Percentiles rank a stretch among this genome's conserved stretches.
These are phyloP conservation scores for Chamaecyparis obtusa DNA, from an alignment of 75 land plant species.

Conservation along the genomic window DNA sequence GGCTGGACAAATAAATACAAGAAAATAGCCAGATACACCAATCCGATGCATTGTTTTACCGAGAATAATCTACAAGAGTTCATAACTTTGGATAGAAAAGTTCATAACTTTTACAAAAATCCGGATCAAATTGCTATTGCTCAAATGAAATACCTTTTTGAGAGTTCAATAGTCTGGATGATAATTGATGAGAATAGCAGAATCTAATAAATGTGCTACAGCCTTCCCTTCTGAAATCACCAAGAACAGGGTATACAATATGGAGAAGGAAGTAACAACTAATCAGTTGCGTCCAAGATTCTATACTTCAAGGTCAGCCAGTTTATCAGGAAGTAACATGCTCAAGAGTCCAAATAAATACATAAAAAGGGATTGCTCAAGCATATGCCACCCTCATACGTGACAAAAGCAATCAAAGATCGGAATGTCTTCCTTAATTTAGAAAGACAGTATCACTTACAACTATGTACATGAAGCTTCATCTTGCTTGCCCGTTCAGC, in stretches of 20 bases:
- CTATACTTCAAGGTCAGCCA: background rate
- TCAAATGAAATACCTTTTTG: background rate
- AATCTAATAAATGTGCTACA: background rate
- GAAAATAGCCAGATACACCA: background rate
- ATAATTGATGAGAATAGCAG: background rate
- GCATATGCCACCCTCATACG: background rate
- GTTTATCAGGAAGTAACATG: background rate
- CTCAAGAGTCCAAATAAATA: background rate
- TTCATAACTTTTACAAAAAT: no score
- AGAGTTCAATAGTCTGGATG: background rate
- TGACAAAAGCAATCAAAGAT: background rate
- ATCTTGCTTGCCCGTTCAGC: slow-evolving; percentile 7
- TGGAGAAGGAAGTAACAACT: background rate
- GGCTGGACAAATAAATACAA: background rate
- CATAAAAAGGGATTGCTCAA: background rate
- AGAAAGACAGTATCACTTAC: slow-evolving; percentile 2
- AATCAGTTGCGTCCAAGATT: background rate
- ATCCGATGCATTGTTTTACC: background rate
- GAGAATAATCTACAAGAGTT: background rate
- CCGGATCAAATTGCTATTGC: background rate
- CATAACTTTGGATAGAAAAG: background rate
- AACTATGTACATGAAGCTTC: slow-evolving; percentile 9
- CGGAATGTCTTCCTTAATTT: background rate
- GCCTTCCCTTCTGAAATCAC: background rate
- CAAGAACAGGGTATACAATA: background rate